phyloP scores from a whole-genome alignment of 1,139 yeast genomes.

The Scheffersomyces titani region DNA sequence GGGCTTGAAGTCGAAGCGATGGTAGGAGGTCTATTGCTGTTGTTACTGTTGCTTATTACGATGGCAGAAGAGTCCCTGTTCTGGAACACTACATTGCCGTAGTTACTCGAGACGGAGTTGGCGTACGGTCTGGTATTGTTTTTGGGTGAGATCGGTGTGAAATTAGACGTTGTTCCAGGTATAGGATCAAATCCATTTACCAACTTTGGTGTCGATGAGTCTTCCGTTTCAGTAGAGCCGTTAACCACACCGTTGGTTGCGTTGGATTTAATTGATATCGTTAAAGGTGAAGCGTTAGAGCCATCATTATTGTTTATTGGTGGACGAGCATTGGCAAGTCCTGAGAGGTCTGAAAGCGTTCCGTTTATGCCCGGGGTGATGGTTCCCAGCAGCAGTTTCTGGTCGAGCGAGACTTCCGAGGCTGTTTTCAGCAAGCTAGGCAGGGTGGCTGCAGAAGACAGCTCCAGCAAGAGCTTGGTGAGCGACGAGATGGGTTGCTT shows the following conservation, averaged over 20 bases:
- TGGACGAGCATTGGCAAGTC: background rate
- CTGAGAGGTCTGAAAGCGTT: background rate
- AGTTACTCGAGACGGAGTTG: slow-evolving; percentile 11
- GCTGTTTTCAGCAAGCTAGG: slow-evolving; percentile 28
- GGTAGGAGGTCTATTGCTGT: slow-evolving; percentile 29
- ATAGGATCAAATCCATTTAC: slow-evolving; percentile 22
- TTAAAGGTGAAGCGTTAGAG: background rate
- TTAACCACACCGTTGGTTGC: background rate
- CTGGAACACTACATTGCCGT: slow-evolving; percentile 10
- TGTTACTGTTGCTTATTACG: background rate
- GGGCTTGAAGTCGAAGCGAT: slow-evolving; percentile 32
- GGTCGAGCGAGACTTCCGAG: slow-evolving; percentile 22
- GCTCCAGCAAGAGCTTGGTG: slow-evolving; percentile 44
- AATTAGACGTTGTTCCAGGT: slow-evolving; percentile 9
- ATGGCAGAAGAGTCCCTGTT: slow-evolving; percentile 11
- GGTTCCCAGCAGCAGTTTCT: slow-evolving; percentile 13
- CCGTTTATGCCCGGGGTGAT: slow-evolving; percentile 10
- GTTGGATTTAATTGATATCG: background rate
- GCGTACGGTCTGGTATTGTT: slow-evolving; percentile 18
- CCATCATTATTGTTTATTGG: background rate
- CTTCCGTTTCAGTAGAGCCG: background rate
- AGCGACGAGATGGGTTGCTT: slow-evolving; percentile 35
- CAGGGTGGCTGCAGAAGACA: slow-evolving; percentile 27
- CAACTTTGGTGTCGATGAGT: slow-evolving; percentile 8
- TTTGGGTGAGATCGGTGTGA: slow-evolving; percentile 19